These are phyloP conservation scores for Fusarium torreyae DNA, from an alignment of 2,329 filamentous ascomycete species.

Conservation along the genomic window DNA sequence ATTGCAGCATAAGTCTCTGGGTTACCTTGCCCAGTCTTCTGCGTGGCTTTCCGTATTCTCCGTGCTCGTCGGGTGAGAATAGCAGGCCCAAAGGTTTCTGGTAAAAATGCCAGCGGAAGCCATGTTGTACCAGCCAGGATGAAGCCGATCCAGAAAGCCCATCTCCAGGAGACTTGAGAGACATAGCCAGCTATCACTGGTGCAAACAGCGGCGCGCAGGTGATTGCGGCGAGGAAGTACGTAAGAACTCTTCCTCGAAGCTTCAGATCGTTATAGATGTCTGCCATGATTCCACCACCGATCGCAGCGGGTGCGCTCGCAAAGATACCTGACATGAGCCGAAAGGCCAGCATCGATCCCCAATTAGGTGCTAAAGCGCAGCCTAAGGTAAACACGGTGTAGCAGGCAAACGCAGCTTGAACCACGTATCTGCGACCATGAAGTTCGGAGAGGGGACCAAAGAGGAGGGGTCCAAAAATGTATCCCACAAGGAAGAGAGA, in stretches of 20 bases:
- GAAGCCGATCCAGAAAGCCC: conserved; percentile 58
- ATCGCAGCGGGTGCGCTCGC: conserved; percentile 60
- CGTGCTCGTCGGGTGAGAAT: conserved; percentile 21
- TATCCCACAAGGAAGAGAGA: conserved; percentile 18
- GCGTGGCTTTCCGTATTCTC: background rate
- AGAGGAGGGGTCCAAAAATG: conserved; percentile 56
- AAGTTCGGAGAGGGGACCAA: conserved; percentile 60
- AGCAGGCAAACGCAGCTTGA: conserved; percentile 64
- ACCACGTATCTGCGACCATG: conserved; percentile 59
- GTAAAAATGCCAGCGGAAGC: conserved; percentile 33
- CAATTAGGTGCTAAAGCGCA: conserved; percentile 61
- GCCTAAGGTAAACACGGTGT: conserved; percentile 57
- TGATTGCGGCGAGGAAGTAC: conserved; percentile 57
- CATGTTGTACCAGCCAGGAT: conserved; percentile 52
- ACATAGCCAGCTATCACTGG: conserved; percentile 62
- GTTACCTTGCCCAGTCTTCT: background rate
- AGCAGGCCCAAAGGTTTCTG: conserved; percentile 38
- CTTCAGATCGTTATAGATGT: conserved; percentile 58
- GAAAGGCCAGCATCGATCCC: conserved; percentile 60
- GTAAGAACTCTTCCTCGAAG: conserved; percentile 54
- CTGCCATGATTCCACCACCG: conserved; percentile 61
- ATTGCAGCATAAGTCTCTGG: background rate
- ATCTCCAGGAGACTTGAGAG: conserved; percentile 59
- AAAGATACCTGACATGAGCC: conserved; percentile 58
- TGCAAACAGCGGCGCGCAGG: conserved; percentile 58